phyloP scores from a whole-genome alignment of 2,329 filamentous ascomycete species.

The Trichophaea hybrida region DNA sequence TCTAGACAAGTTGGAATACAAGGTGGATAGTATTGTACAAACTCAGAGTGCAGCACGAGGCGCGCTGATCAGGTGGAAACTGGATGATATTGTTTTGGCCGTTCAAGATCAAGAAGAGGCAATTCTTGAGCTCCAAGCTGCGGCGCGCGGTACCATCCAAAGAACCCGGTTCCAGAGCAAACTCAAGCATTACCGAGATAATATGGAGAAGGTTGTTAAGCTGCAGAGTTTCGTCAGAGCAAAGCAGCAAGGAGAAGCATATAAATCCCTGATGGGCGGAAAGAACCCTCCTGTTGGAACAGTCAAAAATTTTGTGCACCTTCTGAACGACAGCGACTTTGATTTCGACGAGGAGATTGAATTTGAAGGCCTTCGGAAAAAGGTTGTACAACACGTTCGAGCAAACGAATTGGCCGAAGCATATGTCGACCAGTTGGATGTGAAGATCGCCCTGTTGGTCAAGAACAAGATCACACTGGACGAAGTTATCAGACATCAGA shows the following conservation, averaged over 20 bases:
- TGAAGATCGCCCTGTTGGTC: slow-evolving; percentile 94
- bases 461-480: slow-evolving; percentile 99
- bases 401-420: slow-evolving; percentile 96
- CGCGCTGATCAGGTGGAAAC: slow-evolving; percentile 58
- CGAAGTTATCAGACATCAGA: slow-evolving; percentile 92
- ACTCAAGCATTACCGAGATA: slow-evolving; percentile 79
- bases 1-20: slow-evolving; percentile 54
- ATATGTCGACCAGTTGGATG: slow-evolving; percentile 95
- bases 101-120: slow-evolving; percentile 72
- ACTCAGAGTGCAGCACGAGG: slow-evolving; percentile 67
- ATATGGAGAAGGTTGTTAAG: slow-evolving; percentile 98
- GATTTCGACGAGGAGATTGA: slow-evolving; percentile 98
- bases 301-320: slow-evolving; percentile 93
- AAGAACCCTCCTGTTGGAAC: slow-evolving; percentile 95
- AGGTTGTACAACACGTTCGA: slow-evolving; percentile 89
- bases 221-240: slow-evolving; percentile 93
- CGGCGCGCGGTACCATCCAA: slow-evolving; percentile 50
- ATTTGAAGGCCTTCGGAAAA: slow-evolving; percentile 87
- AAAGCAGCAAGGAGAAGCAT: slow-evolving; percentile 91
- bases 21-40: slow-evolving; percentile 50
- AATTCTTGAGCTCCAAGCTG: slow-evolving; percentile 42
- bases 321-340: slow-evolving; percentile 95
- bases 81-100: slow-evolving; percentile 60
- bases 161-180: slow-evolving; percentile 47
- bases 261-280: slow-evolving; percentile 75